Evolutionary conservation across 495 filamentous ascomycete genomes (phyloP).

Genomic region (Aspergillus diversus): DNA sequence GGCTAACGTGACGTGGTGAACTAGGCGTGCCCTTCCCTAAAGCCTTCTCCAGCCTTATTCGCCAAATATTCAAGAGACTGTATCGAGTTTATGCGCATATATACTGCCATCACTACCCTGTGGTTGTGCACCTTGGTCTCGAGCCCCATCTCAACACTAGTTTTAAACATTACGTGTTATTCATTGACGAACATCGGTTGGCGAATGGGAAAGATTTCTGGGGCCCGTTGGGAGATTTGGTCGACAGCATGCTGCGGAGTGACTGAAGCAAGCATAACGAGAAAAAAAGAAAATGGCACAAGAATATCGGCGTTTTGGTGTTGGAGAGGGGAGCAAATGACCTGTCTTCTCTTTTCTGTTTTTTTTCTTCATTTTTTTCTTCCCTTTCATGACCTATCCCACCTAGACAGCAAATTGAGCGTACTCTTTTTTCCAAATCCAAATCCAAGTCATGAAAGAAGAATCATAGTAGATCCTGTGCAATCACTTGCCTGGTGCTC

Average conservation of each 20-base stretch:
- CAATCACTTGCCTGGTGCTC: background rate
- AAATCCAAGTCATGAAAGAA: background rate
- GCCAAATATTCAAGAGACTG: slow-evolving; percentile 96
- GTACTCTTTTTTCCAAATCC: background rate
- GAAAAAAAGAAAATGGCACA: slow-evolving; percentile 4
- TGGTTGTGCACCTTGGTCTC: slow-evolving; percentile 90
- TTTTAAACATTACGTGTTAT: slow-evolving; percentile 99
- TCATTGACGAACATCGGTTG: slow-evolving; percentile 90
- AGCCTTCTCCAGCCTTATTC: slow-evolving; percentile 80
- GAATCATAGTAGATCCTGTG: background rate
- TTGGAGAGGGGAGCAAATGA: slow-evolving; percentile 14
- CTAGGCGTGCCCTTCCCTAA: slow-evolving; percentile 94
- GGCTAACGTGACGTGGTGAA: slow-evolving; percentile 15
- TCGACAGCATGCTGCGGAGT: slow-evolving; percentile 94
- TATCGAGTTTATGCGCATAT: slow-evolving; percentile 99
- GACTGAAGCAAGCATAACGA: slow-evolving; percentile 66
- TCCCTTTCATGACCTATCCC: slow-evolving; percentile 1
- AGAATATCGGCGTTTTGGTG: slow-evolving; percentile 34
- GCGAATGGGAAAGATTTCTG: slow-evolving; percentile 95
- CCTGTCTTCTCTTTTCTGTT: background rate
- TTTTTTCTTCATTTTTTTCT: background rate
- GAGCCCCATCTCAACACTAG: slow-evolving; percentile 98
- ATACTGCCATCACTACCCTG: slow-evolving; percentile 99
- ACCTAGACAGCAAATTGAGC: background rate
- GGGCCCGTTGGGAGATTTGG: slow-evolving; percentile 94